Evolutionary conservation across 179 eudicot genomes (phyloP).

Genomic region (Gypsophila paniculata): DNA sequence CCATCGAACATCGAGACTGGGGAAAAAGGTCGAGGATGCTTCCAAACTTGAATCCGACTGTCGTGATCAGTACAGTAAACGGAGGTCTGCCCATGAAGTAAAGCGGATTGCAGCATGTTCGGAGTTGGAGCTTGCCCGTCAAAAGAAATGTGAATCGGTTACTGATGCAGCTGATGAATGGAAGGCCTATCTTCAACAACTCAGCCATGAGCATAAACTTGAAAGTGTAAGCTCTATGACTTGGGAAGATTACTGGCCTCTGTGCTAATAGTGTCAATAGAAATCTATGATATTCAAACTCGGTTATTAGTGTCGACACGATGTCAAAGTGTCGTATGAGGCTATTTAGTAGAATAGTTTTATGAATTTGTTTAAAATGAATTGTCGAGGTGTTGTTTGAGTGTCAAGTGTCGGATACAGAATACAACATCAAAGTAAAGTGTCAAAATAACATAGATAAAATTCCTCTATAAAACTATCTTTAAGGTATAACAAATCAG

Average conservation of each 20-base stretch:
- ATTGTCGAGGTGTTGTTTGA: no score
- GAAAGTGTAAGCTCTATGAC: conserved; percentile 26
- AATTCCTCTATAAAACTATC: no score
- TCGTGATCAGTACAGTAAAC: conserved; percentile 64
- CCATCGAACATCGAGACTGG: conserved; percentile 63
- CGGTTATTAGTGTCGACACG: no score
- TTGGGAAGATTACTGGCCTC: conserved; percentile 40
- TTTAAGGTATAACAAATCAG: no score
- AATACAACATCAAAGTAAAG: no score
- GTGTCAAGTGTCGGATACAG: no score
- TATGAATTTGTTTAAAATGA: no score
- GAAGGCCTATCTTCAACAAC: conserved; percentile 78
- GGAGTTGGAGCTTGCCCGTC: conserved; percentile 64
- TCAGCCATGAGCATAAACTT: conserved; percentile 59
- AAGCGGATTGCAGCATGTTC: conserved; percentile 62
- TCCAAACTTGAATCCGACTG: conserved; percentile 50
- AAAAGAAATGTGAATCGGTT: conserved; percentile 69
- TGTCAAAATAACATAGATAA: no score
- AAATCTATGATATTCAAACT: no score
- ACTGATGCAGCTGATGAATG: conserved; percentile 84
- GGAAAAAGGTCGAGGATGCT: conserved; percentile 50
- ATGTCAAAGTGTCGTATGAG: no score
- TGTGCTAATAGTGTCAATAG: conserved; percentile 4
- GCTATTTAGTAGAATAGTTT: no score
- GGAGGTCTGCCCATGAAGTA: conserved; percentile 62